phyloP scores from a whole-genome alignment of 768 basidiomycete genomes.

The Coprinopsis sp. region DNA sequence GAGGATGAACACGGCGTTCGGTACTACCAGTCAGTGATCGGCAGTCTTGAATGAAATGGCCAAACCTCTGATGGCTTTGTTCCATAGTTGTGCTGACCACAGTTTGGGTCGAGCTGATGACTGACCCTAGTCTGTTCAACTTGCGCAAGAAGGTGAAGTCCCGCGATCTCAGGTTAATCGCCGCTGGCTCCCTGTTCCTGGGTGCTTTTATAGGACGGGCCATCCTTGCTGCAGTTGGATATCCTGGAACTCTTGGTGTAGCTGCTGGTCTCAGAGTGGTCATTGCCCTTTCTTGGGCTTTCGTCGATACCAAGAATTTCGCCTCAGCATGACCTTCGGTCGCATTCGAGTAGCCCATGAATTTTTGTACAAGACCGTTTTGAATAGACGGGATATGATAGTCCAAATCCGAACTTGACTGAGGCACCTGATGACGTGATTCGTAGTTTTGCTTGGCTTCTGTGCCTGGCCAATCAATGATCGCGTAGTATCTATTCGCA shows the following conservation, averaged over 20 bases:
- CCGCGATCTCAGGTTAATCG: conserved; percentile 71
- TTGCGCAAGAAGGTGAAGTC: conserved; percentile 45
- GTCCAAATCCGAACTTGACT: too few species aligned
- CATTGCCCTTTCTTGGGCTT: conserved; percentile 61
- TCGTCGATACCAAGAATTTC: conserved; percentile 55
- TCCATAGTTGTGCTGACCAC: conserved; percentile 86
- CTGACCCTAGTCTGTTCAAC: conserved; percentile 71
- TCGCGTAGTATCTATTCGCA: too few species aligned
- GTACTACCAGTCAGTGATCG: conserved; percentile 58
- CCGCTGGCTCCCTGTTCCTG: conserved; percentile 60
- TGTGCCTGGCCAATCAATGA: too few species aligned
- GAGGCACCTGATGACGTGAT: too few species aligned
- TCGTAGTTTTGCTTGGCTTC: too few species aligned
- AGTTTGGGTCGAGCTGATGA: conserved; percentile 85
- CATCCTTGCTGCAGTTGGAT: conserved; percentile 54
- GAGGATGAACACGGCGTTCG: conserved; percentile 72
- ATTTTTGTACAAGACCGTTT: too few species aligned
- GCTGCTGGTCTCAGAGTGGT: conserved; percentile 58
- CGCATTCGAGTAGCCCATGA: too few species aligned
- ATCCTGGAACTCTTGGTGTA: conserved; percentile 60
- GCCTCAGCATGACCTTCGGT: too few species aligned
- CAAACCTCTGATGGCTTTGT: too few species aligned
- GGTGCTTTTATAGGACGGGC: conserved; percentile 72
- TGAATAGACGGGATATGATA: too few species aligned
- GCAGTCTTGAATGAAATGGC: neutral